Base-by-base conservation (phyloP, 345 rosid species). In the Geranium brycei region DNA sequence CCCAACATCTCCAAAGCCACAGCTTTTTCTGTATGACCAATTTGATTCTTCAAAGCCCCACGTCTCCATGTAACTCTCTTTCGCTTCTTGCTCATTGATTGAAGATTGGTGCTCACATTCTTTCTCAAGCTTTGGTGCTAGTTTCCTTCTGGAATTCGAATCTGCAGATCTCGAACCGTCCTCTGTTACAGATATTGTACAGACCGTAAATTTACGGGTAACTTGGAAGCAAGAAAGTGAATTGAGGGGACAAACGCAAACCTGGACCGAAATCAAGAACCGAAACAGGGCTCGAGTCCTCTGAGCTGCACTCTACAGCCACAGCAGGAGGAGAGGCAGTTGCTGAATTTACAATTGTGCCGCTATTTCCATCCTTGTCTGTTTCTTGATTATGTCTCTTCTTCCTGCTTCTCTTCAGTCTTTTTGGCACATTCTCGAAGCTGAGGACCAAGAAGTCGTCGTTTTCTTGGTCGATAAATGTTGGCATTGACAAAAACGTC, bases 261-360 rank as follows among this genome's bases (percentile, higher is more conserved):
- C 81, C 69, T 67, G 55, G 30, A 66, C 77, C 79, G 62, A 78
- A 83, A 72, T 82, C 96, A 73, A 88, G 95, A 77, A 88, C 97
- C 1, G 95, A 91, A 77, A 91, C 90, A 15, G 96, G 97, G 78
- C 96, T 91, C 3, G 81, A 81, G 51, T 85, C 85, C 72, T 88
- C 79, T 13, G 88, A 64, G 72, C 78, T 79, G 77, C 79, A 73
- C 62, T 69, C 82, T 30, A 66, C 68, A 38, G 85, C 53, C 53
- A 47, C 53, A 5, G 12, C 15, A 11, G 55, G 63, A 32, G 14
- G 58, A 17, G 17, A 57, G 19, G 6, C 51, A 10, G 38, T 19
- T 3, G 40, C 4, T 19, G 61, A 66, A 69, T 60, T 64, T 14
- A 66, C 47, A 31, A 61, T 18, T 32, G 31, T 58, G 30, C 53